These are phyloP conservation scores for Boletus patriciae DNA, from an alignment of 768 basidiomycete genomes.

Conservation along the genomic window DNA sequence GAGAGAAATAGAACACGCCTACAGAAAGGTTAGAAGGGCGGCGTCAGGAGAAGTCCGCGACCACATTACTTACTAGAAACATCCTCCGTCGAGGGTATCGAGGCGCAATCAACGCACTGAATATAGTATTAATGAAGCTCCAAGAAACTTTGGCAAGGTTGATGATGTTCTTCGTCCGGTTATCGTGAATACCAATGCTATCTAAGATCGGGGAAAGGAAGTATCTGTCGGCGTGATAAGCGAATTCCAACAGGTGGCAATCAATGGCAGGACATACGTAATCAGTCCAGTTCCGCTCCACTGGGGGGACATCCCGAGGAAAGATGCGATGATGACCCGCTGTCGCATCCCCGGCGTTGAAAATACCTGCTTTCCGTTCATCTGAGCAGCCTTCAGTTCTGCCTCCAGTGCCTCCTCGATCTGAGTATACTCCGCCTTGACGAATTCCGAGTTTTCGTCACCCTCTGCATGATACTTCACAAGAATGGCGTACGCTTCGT, in stretches of 20 bases:
- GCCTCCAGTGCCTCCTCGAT: conserved; percentile 53
- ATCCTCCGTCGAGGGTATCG: conserved; percentile 11
- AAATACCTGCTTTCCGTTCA: background rate
- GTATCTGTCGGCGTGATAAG: background rate
- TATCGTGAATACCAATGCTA: conserved; percentile 14
- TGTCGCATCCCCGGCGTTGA: conserved; percentile 14
- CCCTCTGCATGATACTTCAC: too few relatives aligned
- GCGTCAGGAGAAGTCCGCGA: too few relatives aligned
- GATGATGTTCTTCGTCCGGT: conserved; percentile 17
- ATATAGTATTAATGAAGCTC: conserved; percentile 1
- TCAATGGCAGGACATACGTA: background rate
- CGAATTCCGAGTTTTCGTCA: too few relatives aligned
- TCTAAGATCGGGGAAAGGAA: conserved; percentile 16
- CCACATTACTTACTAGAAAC: conserved; percentile 6
- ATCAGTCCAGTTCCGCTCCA: conserved; percentile 14
- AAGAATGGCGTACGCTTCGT: too few relatives aligned
- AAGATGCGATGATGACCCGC: conserved; percentile 12
- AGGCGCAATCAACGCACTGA: background rate
- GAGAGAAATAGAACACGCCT: conserved; percentile 15
- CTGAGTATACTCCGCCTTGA: conserved; percentile 55
- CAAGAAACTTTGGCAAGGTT: conserved; percentile 8
- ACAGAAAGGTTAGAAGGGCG: background rate
- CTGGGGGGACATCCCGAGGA: conserved; percentile 9
- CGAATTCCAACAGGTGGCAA: background rate
- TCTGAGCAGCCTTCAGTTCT: conserved; percentile 5